phyloP scores from a whole-genome alignment of 768 basidiomycete genomes.

The Phylloporus scabripes region DNA sequence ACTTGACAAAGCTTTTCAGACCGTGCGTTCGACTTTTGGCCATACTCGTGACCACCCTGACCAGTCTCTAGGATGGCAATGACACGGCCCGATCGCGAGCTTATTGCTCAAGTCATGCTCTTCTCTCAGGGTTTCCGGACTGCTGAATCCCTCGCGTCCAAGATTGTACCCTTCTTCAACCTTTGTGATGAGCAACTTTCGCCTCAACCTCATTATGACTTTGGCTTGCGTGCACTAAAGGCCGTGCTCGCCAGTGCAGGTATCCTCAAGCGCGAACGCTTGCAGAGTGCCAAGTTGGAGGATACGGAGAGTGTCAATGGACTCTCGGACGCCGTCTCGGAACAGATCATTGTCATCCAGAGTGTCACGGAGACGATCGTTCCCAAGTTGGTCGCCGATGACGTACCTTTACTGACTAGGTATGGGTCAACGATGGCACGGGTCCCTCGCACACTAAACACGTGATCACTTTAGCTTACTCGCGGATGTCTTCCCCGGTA shows the following conservation, averaged over 20 bases:
- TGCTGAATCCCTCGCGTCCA: constrained; percentile 94
- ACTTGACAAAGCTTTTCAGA: constrained; percentile 88
- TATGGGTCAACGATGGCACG: constrained; percentile 29
- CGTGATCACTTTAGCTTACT: constrained; percentile 53
- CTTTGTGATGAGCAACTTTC: constrained; percentile 97
- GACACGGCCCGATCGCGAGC: constrained; percentile 96
- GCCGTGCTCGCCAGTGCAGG: constrained; percentile 95
- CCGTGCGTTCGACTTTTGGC: constrained; percentile 51
- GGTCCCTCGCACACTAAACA: neutral
- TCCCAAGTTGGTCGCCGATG: constrained; percentile 94
- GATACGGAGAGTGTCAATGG: constrained; percentile 40
- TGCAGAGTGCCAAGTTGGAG: constrained; percentile 45
- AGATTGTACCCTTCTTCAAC: constrained; percentile 99
- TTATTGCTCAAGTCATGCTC: constrained; percentile 98
- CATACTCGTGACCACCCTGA: constrained; percentile 3
- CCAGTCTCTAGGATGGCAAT: constrained; percentile 79
- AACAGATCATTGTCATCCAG: constrained; percentile 96
- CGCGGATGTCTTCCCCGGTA: constrained; percentile 95
- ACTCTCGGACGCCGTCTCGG: constrained; percentile 69
- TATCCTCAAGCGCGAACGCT: constrained; percentile 90
- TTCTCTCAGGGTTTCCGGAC: constrained; percentile 99
- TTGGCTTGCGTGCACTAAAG: constrained; percentile 95
- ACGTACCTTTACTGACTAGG: constrained; percentile 93
- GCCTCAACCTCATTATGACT: constrained; percentile 97
- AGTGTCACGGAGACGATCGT: constrained; percentile 98